Evolutionary conservation across 495 filamentous ascomycete genomes (phyloP).

Genomic region (Penicillium coprophilum): DNA sequence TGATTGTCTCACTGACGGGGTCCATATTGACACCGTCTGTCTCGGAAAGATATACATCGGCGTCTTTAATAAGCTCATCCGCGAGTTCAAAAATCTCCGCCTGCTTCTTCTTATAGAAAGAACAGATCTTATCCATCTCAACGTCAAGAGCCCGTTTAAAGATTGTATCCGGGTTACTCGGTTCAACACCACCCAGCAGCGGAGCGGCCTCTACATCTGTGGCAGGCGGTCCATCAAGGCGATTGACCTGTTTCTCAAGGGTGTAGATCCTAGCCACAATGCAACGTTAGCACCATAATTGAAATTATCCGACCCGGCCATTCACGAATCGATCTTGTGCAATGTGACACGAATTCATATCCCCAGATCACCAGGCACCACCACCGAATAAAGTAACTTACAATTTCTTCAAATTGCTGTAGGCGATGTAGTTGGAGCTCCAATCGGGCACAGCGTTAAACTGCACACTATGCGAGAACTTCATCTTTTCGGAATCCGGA

Average conservation of each 20-base stretch:
- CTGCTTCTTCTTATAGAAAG: constrained; percentile 87
- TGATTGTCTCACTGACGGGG: constrained; percentile 49
- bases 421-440: constrained; percentile 96
- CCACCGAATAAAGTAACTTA: constrained; percentile 47
- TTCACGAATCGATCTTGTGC: constrained; percentile 16
- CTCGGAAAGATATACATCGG: constrained; percentile 67
- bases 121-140: constrained; percentile 89
- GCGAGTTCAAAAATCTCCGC: constrained; percentile 79
- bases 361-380: constrained; percentile 5
- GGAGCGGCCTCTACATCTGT: constrained; percentile 82
- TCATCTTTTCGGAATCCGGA: constrained; percentile 68
- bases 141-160: constrained; percentile 80
- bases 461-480: constrained; percentile 99
- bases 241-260: constrained; percentile 72
- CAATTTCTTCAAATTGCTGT: constrained; percentile 99
- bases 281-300: constrained; percentile 23
- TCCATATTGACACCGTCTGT: constrained; percentile 57
- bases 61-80: constrained; percentile 70
- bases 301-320: constrained; percentile 10
- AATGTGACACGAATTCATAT: constrained; percentile 29
- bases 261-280: constrained; percentile 71
- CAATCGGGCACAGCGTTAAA: constrained; percentile 99
- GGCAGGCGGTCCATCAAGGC: constrained; percentile 47
- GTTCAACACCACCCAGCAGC: constrained; percentile 57
- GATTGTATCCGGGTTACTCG: constrained; percentile 68